Conservation (phyloP, 2,329 filamentous ascomycete species). For the Colletotrichum truncatum region DNA sequence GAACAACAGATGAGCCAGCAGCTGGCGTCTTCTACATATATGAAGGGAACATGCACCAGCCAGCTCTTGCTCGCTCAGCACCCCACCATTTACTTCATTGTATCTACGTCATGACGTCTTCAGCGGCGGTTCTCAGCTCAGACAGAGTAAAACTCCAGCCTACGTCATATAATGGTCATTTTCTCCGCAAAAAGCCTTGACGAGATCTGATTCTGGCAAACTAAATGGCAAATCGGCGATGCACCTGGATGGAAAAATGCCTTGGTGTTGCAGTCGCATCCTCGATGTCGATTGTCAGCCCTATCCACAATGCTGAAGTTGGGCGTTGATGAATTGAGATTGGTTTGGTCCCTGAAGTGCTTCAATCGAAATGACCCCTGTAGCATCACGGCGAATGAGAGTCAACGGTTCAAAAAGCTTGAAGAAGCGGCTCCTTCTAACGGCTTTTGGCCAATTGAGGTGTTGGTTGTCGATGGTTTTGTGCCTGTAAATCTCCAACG, state of each 20-base stretch:
- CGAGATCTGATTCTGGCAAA: background rate
- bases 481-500: too few species aligned
- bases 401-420: background rate
- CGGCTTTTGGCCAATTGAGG: background rate
- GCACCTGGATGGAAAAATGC: background rate
- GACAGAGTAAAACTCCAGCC: constrained; percentile 16
- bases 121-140: constrained; percentile 25
- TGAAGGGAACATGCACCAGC: background rate
- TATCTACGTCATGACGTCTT: constrained; percentile 28
- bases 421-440: background rate
- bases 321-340: background rate
- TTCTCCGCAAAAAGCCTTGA: constrained; percentile 25
- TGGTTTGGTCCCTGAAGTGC: constrained; percentile 1
- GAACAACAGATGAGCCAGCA: background rate
- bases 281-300: constrained; percentile 6
- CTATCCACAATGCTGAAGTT: background rate
- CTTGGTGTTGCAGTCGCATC: background rate
- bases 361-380: constrained; percentile 1
- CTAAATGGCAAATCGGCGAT: constrained; percentile 23
- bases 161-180: constrained; percentile 23
- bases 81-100: constrained; percentile 12
- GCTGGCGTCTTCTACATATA: background rate
- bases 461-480: background rate
- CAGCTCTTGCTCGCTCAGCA: background rate
- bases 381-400: background rate